phyloP scores from a whole-genome alignment of 2,329 filamentous ascomycete species.

The Tolypocladium pustulatum region DNA sequence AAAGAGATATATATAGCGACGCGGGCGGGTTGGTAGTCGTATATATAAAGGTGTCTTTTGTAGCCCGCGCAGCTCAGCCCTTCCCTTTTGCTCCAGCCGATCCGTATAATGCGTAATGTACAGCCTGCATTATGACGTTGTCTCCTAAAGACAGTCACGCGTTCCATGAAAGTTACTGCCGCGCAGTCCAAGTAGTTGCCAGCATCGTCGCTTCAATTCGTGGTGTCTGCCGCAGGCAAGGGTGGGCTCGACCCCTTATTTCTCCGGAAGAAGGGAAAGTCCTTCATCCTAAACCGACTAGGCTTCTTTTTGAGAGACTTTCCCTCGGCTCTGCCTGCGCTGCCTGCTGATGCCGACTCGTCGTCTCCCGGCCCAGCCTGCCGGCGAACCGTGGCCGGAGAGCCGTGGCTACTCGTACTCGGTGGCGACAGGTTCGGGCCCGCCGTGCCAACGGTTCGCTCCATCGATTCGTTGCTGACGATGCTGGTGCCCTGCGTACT shows the following conservation, averaged over 20 bases:
- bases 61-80: background rate
- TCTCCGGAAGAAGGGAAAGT: slow-evolving; percentile 44
- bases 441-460: slow-evolving; percentile 35
- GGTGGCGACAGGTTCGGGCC: slow-evolving; percentile 27
- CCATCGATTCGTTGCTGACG: slow-evolving; percentile 47
- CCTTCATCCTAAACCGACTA: slow-evolving; percentile 54
- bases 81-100: background rate
- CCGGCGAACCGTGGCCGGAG: slow-evolving; percentile 13
- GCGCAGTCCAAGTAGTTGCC: background rate
- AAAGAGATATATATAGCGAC: slow-evolving; percentile 2
- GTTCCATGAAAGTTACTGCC: background rate
- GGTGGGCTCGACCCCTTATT: slow-evolving; percentile 32
- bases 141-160: slow-evolving; percentile 1
- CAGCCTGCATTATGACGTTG: background rate
- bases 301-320: slow-evolving; percentile 49
- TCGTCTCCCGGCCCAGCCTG: slow-evolving; percentile 15
- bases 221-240: slow-evolving; percentile 20
- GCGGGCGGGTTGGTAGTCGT: background rate
- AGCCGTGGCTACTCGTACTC: slow-evolving; percentile 16
- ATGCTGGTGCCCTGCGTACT: slow-evolving; percentile 58
- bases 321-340: slow-evolving; percentile 35
- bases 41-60: background rate
- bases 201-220: slow-evolving; percentile 15
- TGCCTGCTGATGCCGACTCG: slow-evolving; percentile 26
- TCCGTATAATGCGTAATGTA: background rate